Conservation (phyloP, 805 yeast species). For the Yarrowia yakushimensis region DNA sequence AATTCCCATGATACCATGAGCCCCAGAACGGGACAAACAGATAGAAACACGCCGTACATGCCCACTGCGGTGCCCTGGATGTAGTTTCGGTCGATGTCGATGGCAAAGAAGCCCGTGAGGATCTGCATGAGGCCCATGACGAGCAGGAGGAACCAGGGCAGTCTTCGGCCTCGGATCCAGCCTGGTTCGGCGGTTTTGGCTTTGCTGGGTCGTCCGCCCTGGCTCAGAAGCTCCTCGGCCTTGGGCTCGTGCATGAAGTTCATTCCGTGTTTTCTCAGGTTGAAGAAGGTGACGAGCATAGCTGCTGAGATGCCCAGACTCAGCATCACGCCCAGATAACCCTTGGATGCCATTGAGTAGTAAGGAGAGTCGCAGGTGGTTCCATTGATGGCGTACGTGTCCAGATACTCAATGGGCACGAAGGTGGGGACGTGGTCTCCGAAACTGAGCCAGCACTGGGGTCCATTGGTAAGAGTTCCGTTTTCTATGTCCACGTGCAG, state of each 20-base stretch:
- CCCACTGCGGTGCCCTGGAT: conserved; percentile 33
- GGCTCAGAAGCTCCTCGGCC: conserved; percentile 15
- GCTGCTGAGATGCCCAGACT: conserved; percentile 29
- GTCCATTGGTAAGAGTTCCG: conserved; percentile 35
- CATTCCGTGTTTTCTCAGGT: conserved; percentile 34
- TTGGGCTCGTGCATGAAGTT: conserved; percentile 25
- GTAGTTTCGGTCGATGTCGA: conserved; percentile 35
- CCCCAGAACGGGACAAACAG: conserved; percentile 29
- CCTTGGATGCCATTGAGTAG: conserved; percentile 31
- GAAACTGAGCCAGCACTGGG: conserved; percentile 34
- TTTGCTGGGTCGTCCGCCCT: conserved; percentile 9
- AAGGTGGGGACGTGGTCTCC: conserved; percentile 30
- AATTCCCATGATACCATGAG: conserved; percentile 31
- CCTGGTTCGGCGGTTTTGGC: conserved; percentile 30
- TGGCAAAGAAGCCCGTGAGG: conserved; percentile 35
- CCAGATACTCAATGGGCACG: conserved; percentile 12
- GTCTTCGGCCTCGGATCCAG: conserved; percentile 31
- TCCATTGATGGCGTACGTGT: conserved; percentile 27
- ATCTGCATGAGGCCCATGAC: conserved; percentile 31
- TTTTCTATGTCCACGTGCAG: conserved; percentile 32
- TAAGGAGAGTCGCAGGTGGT: conserved; percentile 32
- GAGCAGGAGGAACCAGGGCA: conserved; percentile 37
- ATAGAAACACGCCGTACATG: conserved; percentile 31
- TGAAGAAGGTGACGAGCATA: conserved; percentile 32
- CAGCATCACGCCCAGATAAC: conserved; percentile 33